phyloP scores from a whole-genome alignment of 2,329 filamentous ascomycete genomes.

The Amylocarpus encephaloides region DNA sequence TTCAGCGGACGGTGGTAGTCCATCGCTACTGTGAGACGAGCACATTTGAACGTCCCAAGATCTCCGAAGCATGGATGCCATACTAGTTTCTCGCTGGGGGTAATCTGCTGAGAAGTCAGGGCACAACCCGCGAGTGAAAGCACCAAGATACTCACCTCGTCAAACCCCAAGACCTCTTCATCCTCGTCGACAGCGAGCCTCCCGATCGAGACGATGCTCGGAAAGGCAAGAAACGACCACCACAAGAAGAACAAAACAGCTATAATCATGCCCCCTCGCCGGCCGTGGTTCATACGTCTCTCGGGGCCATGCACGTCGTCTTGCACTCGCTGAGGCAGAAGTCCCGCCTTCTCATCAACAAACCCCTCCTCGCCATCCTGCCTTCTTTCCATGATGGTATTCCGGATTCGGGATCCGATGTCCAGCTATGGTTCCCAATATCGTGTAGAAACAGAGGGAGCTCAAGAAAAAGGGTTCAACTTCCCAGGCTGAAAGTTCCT shows the following conservation, averaged over 20 bases:
- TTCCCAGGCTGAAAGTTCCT: no score
- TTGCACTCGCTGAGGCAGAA: no score
- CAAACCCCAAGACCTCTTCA: background rate
- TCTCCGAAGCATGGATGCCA: constrained; percentile 38
- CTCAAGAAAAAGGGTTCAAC: no score
- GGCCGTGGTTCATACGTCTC: no score
- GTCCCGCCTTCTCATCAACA: no score
- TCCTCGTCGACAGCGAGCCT: background rate
- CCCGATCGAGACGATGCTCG: background rate
- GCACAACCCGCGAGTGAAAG: background rate
- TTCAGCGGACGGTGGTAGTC: constrained; percentile 40
- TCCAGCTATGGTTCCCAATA: no score
- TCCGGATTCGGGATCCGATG: no score
- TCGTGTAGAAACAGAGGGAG: no score
- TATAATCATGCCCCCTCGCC: no score
- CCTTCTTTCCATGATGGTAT: no score
- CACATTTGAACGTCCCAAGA: constrained; percentile 32
- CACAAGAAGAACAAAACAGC: background rate
- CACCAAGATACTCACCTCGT: background rate
- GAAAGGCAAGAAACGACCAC: background rate
- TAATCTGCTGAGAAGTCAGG: constrained; percentile 31
- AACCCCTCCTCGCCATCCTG: no score
- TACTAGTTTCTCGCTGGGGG: constrained; percentile 38
- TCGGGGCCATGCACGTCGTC: no score
- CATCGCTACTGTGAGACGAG: constrained; percentile 42